Evolutionary conservation across 495 filamentous ascomycete genomes (phyloP).

Genomic region (Podospora didyma): DNA sequence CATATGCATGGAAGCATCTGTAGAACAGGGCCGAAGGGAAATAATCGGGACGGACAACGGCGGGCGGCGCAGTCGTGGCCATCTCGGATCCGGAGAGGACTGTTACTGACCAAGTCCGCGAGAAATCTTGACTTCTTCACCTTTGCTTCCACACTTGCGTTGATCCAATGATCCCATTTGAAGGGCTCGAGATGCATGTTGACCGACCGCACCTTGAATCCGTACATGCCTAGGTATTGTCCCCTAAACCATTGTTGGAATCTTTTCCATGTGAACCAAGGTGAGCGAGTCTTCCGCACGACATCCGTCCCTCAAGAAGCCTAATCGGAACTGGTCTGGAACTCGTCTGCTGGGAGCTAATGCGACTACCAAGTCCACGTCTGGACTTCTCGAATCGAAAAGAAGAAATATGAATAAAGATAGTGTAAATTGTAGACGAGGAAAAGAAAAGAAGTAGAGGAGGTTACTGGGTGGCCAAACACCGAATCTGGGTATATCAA

Average conservation of each 20-base stretch:
- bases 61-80: no score
- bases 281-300: not conserved
- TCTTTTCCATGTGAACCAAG: not conserved
- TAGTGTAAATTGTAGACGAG: not conserved
- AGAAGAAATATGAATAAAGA: not conserved
- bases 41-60: not conserved
- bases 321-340: conserved; percentile 7
- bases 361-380: not conserved
- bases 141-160: no score
- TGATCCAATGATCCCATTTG: no score
- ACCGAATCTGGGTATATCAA: not conserved
- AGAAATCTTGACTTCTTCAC: no score
- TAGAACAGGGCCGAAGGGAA: conserved; percentile 1
- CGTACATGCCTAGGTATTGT: no score
- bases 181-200: no score
- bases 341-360: not conserved
- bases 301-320: conserved; percentile 3
- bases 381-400: not conserved
- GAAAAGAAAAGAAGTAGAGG: not conserved
- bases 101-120: no score
- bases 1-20: conserved; percentile 1
- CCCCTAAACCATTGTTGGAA: not conserved
- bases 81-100: no score
- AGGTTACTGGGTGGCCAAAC: not conserved
- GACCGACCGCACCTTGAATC: no score